Evolutionary conservation across 176 grass and related monocot genomes (phyloP).

Genomic region (Triticum turgidum): DNA sequence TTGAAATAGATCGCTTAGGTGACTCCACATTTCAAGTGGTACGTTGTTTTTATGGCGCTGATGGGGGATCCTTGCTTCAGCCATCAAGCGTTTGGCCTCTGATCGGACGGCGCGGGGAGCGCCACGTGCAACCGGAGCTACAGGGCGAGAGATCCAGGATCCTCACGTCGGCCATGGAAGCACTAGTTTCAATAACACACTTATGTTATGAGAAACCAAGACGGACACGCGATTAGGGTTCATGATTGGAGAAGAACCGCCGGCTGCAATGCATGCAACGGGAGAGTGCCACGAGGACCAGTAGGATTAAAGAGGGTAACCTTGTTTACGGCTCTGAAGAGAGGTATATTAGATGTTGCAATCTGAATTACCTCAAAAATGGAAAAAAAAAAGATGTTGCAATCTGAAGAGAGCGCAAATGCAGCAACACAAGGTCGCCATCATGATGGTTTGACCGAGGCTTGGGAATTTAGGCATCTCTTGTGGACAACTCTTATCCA

Average conservation of each 20-base stretch:
- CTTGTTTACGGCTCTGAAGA: constrained; percentile 22
- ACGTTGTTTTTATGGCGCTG: too few relatives aligned
- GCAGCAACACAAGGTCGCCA: not conserved
- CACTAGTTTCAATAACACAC: too few relatives aligned
- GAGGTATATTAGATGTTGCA: not conserved
- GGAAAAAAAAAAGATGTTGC: not conserved
- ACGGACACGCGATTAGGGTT: not conserved
- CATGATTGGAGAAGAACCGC: not conserved
- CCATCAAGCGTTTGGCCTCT: too few relatives aligned
- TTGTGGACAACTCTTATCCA: constrained; percentile 39
- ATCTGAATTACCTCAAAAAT: not conserved
- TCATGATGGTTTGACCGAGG: constrained; percentile 36
- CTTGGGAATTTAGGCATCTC: not conserved
- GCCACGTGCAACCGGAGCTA: not conserved
- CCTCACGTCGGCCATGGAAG: not conserved
- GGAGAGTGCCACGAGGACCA: not conserved
- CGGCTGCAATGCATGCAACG: not conserved
- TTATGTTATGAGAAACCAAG: not conserved
- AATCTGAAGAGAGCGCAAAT: not conserved
- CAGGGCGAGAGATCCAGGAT: not conserved
- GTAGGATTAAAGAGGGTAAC: constrained; percentile 17
- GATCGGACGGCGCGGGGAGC: not conserved
- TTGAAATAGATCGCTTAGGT: not conserved
- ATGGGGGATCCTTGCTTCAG: too few relatives aligned
- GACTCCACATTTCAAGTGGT: too few relatives aligned